Percentiles rank a stretch among this genome's conserved stretches.
Conservation (phyloP, 75 land plant species). For the Pinus tabuliformis region DNA sequence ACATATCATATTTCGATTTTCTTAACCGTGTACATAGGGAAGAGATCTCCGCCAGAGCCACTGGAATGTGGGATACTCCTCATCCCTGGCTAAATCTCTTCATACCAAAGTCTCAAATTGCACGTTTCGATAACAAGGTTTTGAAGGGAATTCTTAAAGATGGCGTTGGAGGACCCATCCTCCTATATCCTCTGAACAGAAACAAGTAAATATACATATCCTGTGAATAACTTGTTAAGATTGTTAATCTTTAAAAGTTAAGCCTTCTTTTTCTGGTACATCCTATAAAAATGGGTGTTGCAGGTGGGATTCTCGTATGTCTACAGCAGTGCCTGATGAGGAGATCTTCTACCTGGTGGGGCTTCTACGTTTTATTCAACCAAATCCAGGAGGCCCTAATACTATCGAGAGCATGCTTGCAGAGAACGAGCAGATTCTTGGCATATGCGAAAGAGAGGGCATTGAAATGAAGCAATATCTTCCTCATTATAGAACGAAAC, state of each 20-base stretch:
- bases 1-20: constrained; percentile 63
- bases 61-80: constrained; percentile 65
- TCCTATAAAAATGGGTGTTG: not conserved
- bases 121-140: constrained; percentile 46
- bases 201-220: constrained; percentile 43
- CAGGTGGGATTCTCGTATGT: constrained; percentile 69
- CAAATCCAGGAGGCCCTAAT: not conserved
- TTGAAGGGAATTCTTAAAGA: constrained; percentile 39
- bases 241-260: no score
- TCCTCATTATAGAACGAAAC: constrained; percentile 17
- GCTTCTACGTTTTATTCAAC: constrained; percentile 15
- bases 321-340: constrained; percentile 47
- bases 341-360: constrained; percentile 50
- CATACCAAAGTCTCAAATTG: constrained; percentile 47
- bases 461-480: constrained; percentile 40
- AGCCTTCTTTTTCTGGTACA: no score
- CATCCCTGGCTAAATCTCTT: constrained; percentile 82
- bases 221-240: no score
- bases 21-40: constrained; percentile 47
- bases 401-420: constrained; percentile 6
- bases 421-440: constrained; percentile 37
- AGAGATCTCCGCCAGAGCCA: constrained; percentile 50
- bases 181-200: constrained; percentile 55
- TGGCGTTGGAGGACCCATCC: constrained; percentile 71
- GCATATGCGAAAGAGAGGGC: constrained; percentile 15